Conservation (phyloP, 1,139 yeast species). For the Meyerozyma carpophila region DNA sequence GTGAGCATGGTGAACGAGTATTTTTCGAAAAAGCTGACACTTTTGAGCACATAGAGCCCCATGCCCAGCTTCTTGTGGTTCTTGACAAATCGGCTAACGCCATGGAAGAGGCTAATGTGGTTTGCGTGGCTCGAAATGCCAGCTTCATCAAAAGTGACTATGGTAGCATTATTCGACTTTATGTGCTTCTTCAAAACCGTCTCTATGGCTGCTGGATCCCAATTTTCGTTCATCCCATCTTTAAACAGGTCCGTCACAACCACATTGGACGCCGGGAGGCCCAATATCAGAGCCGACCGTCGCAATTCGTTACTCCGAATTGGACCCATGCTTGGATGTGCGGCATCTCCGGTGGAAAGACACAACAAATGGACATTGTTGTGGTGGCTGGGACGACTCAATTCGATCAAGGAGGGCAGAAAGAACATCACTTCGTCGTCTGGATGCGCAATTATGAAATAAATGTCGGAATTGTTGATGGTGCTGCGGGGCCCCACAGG, state of each 20-base stretch:
- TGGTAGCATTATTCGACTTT: conserved; percentile 19
- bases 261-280: conserved; percentile 43
- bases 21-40: conserved; percentile 45
- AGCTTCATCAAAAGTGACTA: conserved; percentile 70
- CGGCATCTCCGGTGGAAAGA: conserved; percentile 66
- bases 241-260: conserved; percentile 44
- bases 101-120: conserved; percentile 64
- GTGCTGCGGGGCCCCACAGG: not conserved
- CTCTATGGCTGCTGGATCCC: conserved; percentile 51
- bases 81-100: conserved; percentile 36
- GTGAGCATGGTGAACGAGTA: conserved; percentile 48
- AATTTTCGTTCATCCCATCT: conserved; percentile 69
- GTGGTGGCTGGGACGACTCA: conserved; percentile 41
- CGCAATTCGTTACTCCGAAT: conserved; percentile 55
- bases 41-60: conserved; percentile 34
- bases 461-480: conserved; percentile 13
- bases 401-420: conserved; percentile 66
- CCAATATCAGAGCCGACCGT: conserved; percentile 53
- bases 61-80: conserved; percentile 1
- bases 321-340: conserved; percentile 63
- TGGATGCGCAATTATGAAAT: conserved; percentile 84
- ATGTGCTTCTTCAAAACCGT: conserved; percentile 17
- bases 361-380: conserved; percentile 61
- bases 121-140: conserved; percentile 90
- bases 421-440: conserved; percentile 99